Base-by-base conservation (phyloP, 2,329 filamentous ascomycete species). In the Hypoxylon sp. region DNA sequence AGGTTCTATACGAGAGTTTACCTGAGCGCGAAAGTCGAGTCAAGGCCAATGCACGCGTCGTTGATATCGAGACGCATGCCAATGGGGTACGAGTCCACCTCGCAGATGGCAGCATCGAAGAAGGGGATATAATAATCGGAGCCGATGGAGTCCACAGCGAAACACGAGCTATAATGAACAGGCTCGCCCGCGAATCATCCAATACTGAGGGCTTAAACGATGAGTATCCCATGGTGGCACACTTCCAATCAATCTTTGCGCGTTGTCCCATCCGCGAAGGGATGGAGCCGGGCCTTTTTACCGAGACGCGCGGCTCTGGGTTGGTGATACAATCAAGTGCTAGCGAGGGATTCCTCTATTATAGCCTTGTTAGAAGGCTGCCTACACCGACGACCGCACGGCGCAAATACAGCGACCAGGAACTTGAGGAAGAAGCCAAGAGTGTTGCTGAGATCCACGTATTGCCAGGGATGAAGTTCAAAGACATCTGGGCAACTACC, bases 111-210 rank as follows among this genome's bases (percentile, higher is more conserved):
- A 70, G 55, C 19, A 47, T 72, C 3, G 64, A 74, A n/a, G 59
- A 72, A 11, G 74, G 74, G 11, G 71, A 70, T 1, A 24, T 76
- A 0, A 64, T 76, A 2, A 71, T 76, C 13, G 74, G 69, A 0
- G 71, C 63, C 19, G 74, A 76, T 26, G 74, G 74, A 1, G 74
- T 74, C 3, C 70, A 74, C 50, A 75, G 73, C 47, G 39, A 33
- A 22, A 71, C 71, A 8, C 63, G 74, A 24, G 44, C 64, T 14
- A 53, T 68, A 48, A 74, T 76, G 50, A 24, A 37, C 17, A 65
- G 44, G 17, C 63, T 69, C 14, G 47, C 59, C 22, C 55, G 55
- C 22, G 31, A 39, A 14, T 59, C 57, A 26, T 24, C 54, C 26
- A 44, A 46, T 1, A 17, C 10, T 3, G 35, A 26, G 24, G 35